phyloP scores from a whole-genome alignment of 441 rosid species.

The Eruca vesicaria region DNA sequence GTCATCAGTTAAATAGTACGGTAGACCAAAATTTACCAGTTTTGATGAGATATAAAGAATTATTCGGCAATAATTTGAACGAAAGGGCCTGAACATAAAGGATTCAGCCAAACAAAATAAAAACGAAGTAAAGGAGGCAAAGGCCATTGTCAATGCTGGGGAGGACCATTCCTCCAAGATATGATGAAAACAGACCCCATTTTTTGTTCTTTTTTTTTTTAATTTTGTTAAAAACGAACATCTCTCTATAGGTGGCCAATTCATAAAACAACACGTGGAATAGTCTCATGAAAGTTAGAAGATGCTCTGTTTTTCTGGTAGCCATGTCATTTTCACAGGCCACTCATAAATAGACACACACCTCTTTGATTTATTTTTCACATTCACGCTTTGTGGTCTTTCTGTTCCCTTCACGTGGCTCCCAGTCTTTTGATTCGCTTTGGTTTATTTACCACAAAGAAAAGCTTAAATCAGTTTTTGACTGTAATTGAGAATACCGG shows the following conservation, averaged over 20 bases:
- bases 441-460: neutral
- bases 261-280: conserved; percentile 7
- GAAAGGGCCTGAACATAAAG: neutral
- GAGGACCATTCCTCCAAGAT: conserved; percentile 36
- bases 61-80: neutral
- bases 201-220: neutral
- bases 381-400: conserved; percentile 32
- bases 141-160: conserved; percentile 18
- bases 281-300: conserved; percentile 4
- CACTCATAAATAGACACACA: conserved; percentile 28
- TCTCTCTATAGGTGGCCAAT: conserved; percentile 24
- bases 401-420: conserved; percentile 19
- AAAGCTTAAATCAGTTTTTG: neutral
- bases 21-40: neutral
- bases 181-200: conserved; percentile 21
- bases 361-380: neutral
- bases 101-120: neutral
- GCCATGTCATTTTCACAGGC: conserved; percentile 28
- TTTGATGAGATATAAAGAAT: neutral
- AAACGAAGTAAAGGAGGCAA: neutral
- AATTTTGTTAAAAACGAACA: neutral
- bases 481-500: conserved; percentile 4
- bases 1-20: neutral
- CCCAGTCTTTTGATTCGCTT: conserved; percentile 5
- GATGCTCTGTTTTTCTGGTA: conserved; percentile 19